A percentile compares a stretch with the other conserved stretches of the same genome.
Conservation (phyloP, 257 asterid species). For the Cruciata laevipes region DNA sequence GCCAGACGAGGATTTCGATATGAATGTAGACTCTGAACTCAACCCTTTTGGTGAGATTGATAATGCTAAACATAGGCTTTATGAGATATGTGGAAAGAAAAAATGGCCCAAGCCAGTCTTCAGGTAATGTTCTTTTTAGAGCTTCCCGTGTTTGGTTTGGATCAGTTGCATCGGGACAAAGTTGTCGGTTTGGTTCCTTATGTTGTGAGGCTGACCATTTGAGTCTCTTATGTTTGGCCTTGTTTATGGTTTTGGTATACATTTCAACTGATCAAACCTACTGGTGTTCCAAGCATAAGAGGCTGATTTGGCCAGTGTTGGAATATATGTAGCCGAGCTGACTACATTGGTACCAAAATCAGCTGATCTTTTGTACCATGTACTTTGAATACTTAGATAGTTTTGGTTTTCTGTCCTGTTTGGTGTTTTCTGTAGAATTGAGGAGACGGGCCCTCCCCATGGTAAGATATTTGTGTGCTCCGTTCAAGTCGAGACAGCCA, state of each 20-base stretch:
- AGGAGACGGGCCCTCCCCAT: conserved; percentile 50
- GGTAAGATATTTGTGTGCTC: conserved; percentile 56
- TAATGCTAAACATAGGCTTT: conserved; percentile 60
- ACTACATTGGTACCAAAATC: neutral
- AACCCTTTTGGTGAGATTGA: conserved; percentile 38
- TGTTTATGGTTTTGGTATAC: neutral
- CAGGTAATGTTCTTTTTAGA: conserved; percentile 32
- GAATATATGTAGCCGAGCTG: neutral
- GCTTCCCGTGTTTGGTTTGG: neutral
- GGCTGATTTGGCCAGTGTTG: neutral
- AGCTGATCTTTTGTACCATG: neutral
- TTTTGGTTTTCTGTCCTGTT: neutral
- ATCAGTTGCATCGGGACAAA: neutral
- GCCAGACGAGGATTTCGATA: conserved; percentile 3
- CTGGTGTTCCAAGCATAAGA: neutral
- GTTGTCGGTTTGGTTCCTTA: neutral
- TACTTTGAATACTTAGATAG: neutral
- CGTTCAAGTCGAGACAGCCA: conserved; percentile 41
- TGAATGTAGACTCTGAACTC: conserved; percentile 15
- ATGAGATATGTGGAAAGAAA: conserved; percentile 62
- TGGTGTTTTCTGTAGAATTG: conserved; percentile 37
- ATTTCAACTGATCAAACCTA: neutral
- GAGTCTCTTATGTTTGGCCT: neutral
- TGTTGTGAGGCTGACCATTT: neutral
- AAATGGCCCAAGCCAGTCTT: conserved; percentile 69